Evolutionary conservation across 2,329 filamentous ascomycete species (phyloP), one percentile per base, ranked within the genome.

Genomic region (Fusarium pilosicola): DNA sequence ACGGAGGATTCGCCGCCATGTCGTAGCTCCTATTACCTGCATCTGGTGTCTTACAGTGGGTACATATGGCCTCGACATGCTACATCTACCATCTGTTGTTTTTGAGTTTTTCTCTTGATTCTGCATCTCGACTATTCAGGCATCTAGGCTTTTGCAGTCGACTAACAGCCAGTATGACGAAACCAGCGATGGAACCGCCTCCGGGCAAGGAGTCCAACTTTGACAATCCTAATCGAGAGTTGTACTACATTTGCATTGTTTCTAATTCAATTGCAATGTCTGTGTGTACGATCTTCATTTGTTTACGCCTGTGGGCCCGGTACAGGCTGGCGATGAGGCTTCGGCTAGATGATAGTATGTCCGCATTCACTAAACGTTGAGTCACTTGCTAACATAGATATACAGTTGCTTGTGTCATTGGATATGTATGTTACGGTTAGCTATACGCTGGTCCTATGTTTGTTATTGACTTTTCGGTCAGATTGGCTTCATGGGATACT

Each of bases 401-500:
- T n/a, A 1, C 2, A 73, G 70, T 73, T 22, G 70, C 70, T 20
- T 73, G 70, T 18, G 26, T 73, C 0, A 70, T 73, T 3, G 70
- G 70, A 58, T 73, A 73, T 8, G 70, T 72, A 39, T 10, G 69
- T 56, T 12, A 4, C 2, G 3, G 34, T 15, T 34, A 3, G 3
- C 3, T 7, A 4, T 12, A 3, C 8, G 2, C 32, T 49, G 4
- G 6, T 6, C 4, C n/a, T 18, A 24, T 10, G 3, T 22, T 7
- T 18, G 0, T 7, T 18, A 24, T 20, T 62, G 15, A 42, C 4
- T 4, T 4, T 5, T 30, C 4, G 5, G 4, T 1, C 17, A 58
- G 70, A 73, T 73, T 3, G 70, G 70, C 0, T 70, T 73, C 4
- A 73, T 73, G 70, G 70, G 65, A 14, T 73, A 73, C 34, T 73